Percentiles rank a stretch among this genome's conserved stretches.
Evolutionary conservation across 1,284 basidiomycete genomes (phyloP).

Genomic region (Apiotrichum gracile): DNA sequence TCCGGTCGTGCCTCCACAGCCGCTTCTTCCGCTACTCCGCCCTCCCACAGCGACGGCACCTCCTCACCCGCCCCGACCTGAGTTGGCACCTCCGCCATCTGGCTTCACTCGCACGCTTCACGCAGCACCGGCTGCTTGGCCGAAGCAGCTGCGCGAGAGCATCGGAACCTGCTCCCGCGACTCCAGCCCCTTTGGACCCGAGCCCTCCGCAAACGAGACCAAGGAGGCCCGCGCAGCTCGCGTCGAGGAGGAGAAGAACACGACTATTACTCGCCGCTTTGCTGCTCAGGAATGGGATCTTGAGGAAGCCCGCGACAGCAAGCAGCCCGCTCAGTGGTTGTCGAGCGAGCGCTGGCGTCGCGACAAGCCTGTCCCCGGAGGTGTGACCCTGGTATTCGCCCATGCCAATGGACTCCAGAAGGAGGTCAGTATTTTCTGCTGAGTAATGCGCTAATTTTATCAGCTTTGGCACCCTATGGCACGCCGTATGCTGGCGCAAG

Average conservation of each 20-base stretch:
- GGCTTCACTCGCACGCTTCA: conserved; percentile 58
- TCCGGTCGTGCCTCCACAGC: not conserved
- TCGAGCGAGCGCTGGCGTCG: conserved; percentile 19
- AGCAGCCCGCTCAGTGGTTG: conserved; percentile 42
- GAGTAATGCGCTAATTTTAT: not conserved
- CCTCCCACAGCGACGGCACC: conserved; percentile 9
- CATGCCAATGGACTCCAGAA: conserved; percentile 81
- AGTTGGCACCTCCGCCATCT: conserved; percentile 32
- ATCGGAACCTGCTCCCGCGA: conserved; percentile 16
- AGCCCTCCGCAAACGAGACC: conserved; percentile 8
- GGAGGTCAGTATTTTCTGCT: conserved; percentile 53
- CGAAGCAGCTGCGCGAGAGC: conserved; percentile 23
- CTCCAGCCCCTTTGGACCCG: conserved; percentile 14
- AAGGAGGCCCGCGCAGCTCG: conserved; percentile 35
- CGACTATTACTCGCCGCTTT: conserved; percentile 1
- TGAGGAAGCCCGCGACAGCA: conserved; percentile 19
- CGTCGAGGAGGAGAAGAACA: conserved; percentile 14
- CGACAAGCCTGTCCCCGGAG: conserved; percentile 25
- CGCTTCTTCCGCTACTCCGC: not conserved
- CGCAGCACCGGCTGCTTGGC: conserved; percentile 47
- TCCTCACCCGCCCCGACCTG: conserved; percentile 7
- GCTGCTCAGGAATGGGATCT: conserved; percentile 4
- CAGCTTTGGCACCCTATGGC: conserved; percentile 59
- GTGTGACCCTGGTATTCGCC: conserved; percentile 62
- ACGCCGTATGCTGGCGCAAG: conserved; percentile 43